These are phyloP conservation scores for Venturia oleaginea DNA, from an alignment of 2,329 filamentous ascomycete genomes.

Conservation along the genomic window DNA sequence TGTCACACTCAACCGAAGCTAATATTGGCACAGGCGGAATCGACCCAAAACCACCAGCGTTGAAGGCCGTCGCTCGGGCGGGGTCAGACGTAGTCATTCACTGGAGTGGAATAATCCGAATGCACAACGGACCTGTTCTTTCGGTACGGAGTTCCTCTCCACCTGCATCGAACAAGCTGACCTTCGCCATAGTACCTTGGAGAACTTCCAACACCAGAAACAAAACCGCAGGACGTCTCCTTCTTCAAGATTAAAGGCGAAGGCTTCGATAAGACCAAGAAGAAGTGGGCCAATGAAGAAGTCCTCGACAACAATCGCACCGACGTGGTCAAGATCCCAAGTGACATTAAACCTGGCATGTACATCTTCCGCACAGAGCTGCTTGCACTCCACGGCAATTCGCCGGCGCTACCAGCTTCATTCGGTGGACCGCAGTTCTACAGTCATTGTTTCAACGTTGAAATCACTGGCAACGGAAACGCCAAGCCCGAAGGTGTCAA, in stretches of 20 bases:
- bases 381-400: slow-evolving; percentile 10
- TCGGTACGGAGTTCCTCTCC: neutral
- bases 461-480: slow-evolving; percentile 8
- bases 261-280: neutral
- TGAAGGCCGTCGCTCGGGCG: slow-evolving; percentile 10
- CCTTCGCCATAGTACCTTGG: neutral
- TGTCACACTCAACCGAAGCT: neutral
- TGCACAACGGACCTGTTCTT: slow-evolving; percentile 9
- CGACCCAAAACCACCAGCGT: neutral
- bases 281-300: slow-evolving; percentile 14
- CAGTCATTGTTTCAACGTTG: slow-evolving; percentile 13
- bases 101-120: slow-evolving; percentile 12
- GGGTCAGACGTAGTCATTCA: slow-evolving; percentile 6
- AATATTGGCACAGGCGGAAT: neutral
- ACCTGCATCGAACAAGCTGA: neutral
- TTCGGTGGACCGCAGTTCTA: slow-evolving; percentile 11
- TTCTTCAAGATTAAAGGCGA: slow-evolving; percentile 14
- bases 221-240: neutral
- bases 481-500: slow-evolving; percentile 9
- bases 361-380: slow-evolving; percentile 12
- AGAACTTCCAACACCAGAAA: neutral
- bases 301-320: slow-evolving; percentile 1
- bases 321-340: slow-evolving; percentile 4
- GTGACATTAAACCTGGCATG: slow-evolving; percentile 12
- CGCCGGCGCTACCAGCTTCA: neutral